Evolutionary conservation across 192 early-diverging fungal genomes (phyloP).

Genomic region (Backusella luteola): DNA sequence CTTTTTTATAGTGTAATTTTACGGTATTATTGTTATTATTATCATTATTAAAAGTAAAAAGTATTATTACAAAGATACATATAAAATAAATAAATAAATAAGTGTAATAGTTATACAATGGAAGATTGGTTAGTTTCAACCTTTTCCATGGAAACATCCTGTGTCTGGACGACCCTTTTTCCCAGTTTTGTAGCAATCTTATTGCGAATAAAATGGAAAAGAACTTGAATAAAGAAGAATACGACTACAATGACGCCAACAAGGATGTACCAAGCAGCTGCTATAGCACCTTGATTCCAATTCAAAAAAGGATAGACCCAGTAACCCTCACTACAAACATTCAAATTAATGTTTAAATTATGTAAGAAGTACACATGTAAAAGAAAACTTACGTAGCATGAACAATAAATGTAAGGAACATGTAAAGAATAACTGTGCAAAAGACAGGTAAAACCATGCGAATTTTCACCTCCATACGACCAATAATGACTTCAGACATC

Average conservation of each 20-base stretch:
- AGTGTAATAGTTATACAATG: not conserved
- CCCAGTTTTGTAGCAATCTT: conserved; percentile 16
- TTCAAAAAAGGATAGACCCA: conserved; percentile 40
- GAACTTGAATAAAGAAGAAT: conserved; percentile 24
- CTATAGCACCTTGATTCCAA: conserved; percentile 25
- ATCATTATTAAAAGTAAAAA: not conserved
- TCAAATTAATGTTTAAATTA: not conserved
- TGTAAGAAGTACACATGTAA: not conserved
- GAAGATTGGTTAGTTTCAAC: not conserved
- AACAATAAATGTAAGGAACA: conserved; percentile 33
- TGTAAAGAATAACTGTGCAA: conserved; percentile 21
- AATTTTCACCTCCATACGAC: conserved; percentile 21
- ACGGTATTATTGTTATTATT: not conserved
- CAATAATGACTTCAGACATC: conserved; percentile 34
- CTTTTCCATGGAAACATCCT: conserved; percentile 6
- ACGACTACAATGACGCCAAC: conserved; percentile 23
- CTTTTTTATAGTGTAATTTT: not conserved
- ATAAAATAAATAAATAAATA: not conserved
- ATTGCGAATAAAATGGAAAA: conserved; percentile 30
- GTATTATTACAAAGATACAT: not conserved
- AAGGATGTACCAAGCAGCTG: conserved; percentile 33
- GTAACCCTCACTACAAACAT: conserved; percentile 14
- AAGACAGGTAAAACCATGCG: conserved; percentile 19
- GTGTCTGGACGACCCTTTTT: not conserved
- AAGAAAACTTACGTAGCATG: conserved; percentile 27